phyloP scores from a whole-genome alignment of 1,284 basidiomycete genomes.

The Microbotryum violaceum region DNA sequence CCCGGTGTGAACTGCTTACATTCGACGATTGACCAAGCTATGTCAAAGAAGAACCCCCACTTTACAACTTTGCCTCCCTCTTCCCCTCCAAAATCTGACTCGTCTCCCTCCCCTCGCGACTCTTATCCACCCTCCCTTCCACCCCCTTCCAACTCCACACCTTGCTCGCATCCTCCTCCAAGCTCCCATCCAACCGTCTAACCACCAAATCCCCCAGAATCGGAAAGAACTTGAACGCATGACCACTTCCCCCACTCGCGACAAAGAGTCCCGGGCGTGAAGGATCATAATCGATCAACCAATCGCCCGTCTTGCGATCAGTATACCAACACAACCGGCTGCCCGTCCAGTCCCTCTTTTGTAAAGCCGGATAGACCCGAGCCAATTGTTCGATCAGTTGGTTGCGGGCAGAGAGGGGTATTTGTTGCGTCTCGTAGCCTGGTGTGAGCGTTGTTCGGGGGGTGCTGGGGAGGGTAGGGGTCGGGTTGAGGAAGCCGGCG shows the following conservation, averaged over 20 bases:
- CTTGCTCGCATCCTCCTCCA: too few relatives aligned
- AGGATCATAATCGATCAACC: conserved; percentile 27
- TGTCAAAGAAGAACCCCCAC: too few relatives aligned
- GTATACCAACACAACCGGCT: conserved; percentile 24
- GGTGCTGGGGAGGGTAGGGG: conserved; percentile 13
- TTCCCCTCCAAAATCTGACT: too few relatives aligned
- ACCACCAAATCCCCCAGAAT: too few relatives aligned
- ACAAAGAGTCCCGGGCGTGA: conserved; percentile 11
- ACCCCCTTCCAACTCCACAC: too few relatives aligned
- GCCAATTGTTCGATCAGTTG: conserved; percentile 3
- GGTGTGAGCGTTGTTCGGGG: conserved; percentile 14
- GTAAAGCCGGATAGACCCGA: conserved; percentile 18
- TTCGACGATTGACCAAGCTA: too few relatives aligned
- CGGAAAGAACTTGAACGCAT: conserved; percentile 14
- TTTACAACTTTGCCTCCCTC: too few relatives aligned
- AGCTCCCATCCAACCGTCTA: too few relatives aligned
- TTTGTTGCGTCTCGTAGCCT: conserved; percentile 21
- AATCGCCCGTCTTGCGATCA: conserved; percentile 9
- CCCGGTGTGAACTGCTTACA: too few relatives aligned
- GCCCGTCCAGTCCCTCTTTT: conserved; percentile 7
- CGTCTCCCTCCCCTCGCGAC: too few relatives aligned
- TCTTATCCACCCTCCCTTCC: too few relatives aligned
- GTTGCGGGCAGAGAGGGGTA: conserved; percentile 9
- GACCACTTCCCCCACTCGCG: conserved; percentile 20
- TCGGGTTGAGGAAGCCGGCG: conserved; percentile 23